Base-by-base conservation (phyloP, 139 green algal species). In the Dunaliella primolecta region DNA sequence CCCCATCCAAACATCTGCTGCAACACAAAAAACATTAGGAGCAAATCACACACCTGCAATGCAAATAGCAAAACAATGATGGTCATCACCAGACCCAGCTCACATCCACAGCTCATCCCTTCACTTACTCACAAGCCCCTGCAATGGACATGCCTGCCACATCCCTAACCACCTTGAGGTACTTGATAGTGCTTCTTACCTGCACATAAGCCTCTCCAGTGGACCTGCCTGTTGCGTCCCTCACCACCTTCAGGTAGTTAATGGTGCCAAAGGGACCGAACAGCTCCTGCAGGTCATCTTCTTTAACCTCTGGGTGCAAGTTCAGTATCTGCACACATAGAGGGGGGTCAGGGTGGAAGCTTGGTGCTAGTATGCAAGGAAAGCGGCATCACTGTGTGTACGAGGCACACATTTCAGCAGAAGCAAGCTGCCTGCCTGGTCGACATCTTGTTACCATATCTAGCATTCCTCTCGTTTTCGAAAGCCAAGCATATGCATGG, bases 221-320 rank as follows among this genome's bases (percentile, higher is more conserved):
- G 15, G 84, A 87, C 2, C 23, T 21, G 31, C 86, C 83, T 2
- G 2, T 71, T 20, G 78, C 29, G 34, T 89, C 86, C 30, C 82
- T 55, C 20, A 83, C 78, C 30, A 89, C 80, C 7, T 86, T 81
- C 31, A 98, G 78, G 27, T 84, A 88, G 71, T 97, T 92, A n/a
- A 98, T 78, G 2, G 85, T 24, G 23, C 96, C 96, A 92, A 98
- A 98, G 0, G 95, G 93, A 75, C 93, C 92, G 77, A 94, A 92
- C n/a, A 98, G 90, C 81, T 93, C 89, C 76, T 87, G 88, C 74
- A 98, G 80, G 75, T 97, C 94, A n/a, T 78, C 83, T 86, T 97
- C 95, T 0, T 55, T 84, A 21, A 95, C 83, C 27, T 85, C 89
- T 7, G 80, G 77, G 78, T 91, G 87, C 75, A 95, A 86, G 75